Evolutionary conservation across 495 filamentous ascomycete genomes (phyloP).

Genomic region (Cenococcum geophilum): DNA sequence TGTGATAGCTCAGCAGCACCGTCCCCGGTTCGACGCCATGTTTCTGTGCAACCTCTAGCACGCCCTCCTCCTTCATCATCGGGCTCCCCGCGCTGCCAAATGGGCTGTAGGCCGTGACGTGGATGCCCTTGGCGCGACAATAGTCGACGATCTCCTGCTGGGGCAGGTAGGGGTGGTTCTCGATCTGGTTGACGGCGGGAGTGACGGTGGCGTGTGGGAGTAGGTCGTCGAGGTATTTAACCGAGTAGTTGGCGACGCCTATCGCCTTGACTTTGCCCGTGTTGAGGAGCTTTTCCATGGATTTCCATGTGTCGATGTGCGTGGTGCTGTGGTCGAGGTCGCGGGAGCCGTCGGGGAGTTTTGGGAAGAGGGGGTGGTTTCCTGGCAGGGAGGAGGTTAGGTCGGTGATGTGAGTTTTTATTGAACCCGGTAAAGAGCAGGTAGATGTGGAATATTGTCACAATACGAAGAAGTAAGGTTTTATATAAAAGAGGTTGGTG

Average conservation of each 20-base stretch:
- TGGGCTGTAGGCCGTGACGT: constrained; percentile 70
- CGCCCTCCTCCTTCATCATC: constrained; percentile 59
- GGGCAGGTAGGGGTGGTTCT: constrained; percentile 79
- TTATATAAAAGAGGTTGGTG: background rate
- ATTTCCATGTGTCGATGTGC: constrained; percentile 70
- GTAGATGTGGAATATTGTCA: background rate
- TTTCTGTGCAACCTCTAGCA: constrained; percentile 65
- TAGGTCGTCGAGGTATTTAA: constrained; percentile 64
- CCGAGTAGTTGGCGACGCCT: constrained; percentile 79
- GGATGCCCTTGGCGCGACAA: constrained; percentile 66
- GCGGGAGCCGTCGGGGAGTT: constrained; percentile 60
- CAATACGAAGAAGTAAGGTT: background rate
- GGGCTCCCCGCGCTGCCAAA: constrained; percentile 74
- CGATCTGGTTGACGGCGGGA: constrained; percentile 88
- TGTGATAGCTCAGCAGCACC: constrained; percentile 70
- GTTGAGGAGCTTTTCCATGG: constrained; percentile 66
- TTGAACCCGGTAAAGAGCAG: too few species aligned
- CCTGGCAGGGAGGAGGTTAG: constrained; percentile 39
- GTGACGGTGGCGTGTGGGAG: constrained; percentile 58
- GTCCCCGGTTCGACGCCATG: constrained; percentile 54
- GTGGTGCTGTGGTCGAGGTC: constrained; percentile 60
- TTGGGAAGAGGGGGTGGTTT: constrained; percentile 71
- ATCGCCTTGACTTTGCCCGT: constrained; percentile 68
- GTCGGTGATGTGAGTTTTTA: background rate
- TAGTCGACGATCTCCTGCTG: constrained; percentile 80